A percentile compares a stretch with the other conserved stretches of the same genome.
Evolutionary conservation across 164 flowering plant species (phyloP).

Genomic region (Pachysandra terminalis): DNA sequence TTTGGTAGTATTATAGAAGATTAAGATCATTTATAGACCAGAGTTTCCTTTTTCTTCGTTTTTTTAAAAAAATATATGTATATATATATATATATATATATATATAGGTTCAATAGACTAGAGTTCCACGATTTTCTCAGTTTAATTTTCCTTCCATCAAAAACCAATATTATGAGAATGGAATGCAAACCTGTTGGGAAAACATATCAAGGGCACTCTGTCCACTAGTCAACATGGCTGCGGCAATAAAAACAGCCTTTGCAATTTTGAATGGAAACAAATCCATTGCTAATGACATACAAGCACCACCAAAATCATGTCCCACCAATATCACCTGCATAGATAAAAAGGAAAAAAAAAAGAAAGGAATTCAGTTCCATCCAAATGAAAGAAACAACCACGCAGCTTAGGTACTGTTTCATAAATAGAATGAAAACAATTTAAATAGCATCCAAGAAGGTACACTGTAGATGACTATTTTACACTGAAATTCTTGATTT

Average conservation of each 20-base stretch:
- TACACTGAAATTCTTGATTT: background rate
- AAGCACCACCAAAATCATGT: constrained; percentile 30
- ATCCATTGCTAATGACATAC: constrained; percentile 28
- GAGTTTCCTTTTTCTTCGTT: too few relatives aligned
- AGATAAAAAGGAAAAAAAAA: background rate
- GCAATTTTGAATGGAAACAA: constrained; percentile 20
- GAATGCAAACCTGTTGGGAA: constrained; percentile 54
- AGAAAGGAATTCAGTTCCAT: constrained; percentile 4
- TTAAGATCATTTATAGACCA: too few relatives aligned
- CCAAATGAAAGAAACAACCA: background rate
- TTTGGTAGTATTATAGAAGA: too few relatives aligned
- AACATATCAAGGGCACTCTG: constrained; percentile 75
- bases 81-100: too few relatives aligned
- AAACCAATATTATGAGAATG: background rate
- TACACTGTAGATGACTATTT: background rate
- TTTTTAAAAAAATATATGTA: too few relatives aligned
- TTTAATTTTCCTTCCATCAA: background rate
- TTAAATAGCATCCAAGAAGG: background rate
- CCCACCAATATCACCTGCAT: constrained; percentile 50
- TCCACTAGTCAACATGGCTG: constrained; percentile 67
- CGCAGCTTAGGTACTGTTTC: background rate
- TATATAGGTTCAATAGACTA: too few relatives aligned
- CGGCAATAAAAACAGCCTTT: constrained; percentile 24
- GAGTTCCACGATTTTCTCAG: background rate
- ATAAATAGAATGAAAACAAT: background rate